Conservation (phyloP, 306 rosid genomes). For the Gillenia trifoliata region DNA sequence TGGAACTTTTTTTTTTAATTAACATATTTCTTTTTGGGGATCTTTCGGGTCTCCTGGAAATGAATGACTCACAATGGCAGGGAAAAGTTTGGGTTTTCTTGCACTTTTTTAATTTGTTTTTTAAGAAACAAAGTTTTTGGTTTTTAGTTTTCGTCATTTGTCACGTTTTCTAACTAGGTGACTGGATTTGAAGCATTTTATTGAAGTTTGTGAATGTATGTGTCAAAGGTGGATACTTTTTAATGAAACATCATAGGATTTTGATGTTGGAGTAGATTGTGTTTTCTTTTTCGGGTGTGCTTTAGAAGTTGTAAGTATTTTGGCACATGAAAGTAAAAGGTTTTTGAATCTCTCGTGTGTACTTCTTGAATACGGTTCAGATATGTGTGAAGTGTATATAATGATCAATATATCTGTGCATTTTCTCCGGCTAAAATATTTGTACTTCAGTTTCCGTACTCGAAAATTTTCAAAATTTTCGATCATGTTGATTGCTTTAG, state of each 20-base stretch:
- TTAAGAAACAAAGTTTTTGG: neutral
- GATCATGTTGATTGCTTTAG: neutral
- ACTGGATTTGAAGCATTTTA: conserved; percentile 4
- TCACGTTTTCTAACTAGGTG: neutral
- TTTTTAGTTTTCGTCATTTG: neutral
- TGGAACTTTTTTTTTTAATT: neutral
- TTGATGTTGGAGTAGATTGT: neutral
- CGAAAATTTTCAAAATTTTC: neutral
- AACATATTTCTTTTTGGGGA: neutral
- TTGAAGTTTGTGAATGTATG: neutral
- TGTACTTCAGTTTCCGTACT: neutral
- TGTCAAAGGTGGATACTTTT: neutral
- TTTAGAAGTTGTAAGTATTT: neutral
- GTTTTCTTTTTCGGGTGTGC: neutral
- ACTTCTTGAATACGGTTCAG: neutral
- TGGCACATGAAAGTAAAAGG: neutral
- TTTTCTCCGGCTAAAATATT: neutral
- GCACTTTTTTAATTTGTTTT: neutral
- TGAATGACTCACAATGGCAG: neutral
- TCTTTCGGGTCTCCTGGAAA: neutral
- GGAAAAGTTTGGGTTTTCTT: neutral
- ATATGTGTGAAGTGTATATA: neutral
- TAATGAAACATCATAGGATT: neutral
- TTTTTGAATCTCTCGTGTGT: neutral
- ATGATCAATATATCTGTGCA: too few species aligned